Base-by-base conservation (phyloP, 2,329 filamentous ascomycete species). In the Paracamarosporium sp. region DNA sequence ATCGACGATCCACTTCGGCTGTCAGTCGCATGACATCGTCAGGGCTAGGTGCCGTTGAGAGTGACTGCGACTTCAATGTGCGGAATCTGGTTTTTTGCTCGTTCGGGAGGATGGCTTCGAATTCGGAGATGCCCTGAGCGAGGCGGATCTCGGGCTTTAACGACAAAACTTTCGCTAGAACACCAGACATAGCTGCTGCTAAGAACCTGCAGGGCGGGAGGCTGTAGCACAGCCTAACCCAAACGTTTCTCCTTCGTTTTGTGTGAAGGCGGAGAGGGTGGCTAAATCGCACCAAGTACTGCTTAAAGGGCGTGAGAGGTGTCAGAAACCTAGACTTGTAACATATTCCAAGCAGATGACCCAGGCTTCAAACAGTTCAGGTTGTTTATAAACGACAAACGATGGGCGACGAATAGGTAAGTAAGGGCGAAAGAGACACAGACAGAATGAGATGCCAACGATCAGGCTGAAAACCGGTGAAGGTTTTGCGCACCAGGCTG, bases 21-120 rank as follows among this genome's bases (percentile, higher is more conserved):
- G 76, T 79, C 0, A 80, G 54, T 13, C 68, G 70, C 75, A 80
- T 79, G 1, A 80, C 75, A 69, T 80, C 78, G 30, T 60, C 55
- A 6, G 64, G 50, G 5, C 53, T 65, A 0, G 77, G 78, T 27
- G 74, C 63, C 1, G 63, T 59, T 2, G 47, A 44, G 4, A 31
- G 36, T 0, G 66, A 60, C 6, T 65, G 55, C 8, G 58, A 50
- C 43, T 62, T 72, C 7, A 40, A 41, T 1, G 58, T 56, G 2
- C 56, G 55, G 20, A 80, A 77, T 0, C 50, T 40, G 1, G 65
- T 61, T 46, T 78, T 80, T 35, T 81, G 71, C 8, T 78, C 70
- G 1, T 54, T 55, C 6, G 72, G 68, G 2, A 82, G 73, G 11
- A 65, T 58, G 0, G 71, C 71, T 56, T 81, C 74, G 36, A 80